Evolutionary conservation across 495 filamentous ascomycete genomes (phyloP).

Genomic region (Tetracladium marchalianum): DNA sequence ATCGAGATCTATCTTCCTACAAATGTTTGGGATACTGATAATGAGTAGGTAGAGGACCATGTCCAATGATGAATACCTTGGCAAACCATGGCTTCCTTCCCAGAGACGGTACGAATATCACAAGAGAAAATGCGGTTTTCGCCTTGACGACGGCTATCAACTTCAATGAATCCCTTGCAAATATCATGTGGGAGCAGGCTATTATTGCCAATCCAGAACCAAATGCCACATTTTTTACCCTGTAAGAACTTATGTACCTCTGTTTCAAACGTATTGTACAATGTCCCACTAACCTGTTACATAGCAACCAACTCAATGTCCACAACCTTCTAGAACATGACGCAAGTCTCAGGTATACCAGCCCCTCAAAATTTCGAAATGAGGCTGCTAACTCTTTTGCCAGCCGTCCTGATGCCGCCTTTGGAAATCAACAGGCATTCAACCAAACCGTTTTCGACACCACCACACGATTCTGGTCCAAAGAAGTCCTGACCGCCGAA

Average conservation of each 20-base stretch:
- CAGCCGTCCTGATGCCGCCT: conserved; percentile 32
- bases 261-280: neutral
- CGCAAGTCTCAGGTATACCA: neutral
- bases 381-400: neutral
- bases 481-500: conserved; percentile 22
- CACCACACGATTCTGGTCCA: conserved; percentile 28
- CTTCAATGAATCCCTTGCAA: neutral
- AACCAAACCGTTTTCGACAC: conserved; percentile 32
- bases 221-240: conserved; percentile 2
- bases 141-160: conserved; percentile 1
- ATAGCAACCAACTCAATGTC: neutral
- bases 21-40: neutral
- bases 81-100: conserved; percentile 2
- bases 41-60: neutral
- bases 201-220: neutral
- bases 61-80: conserved; percentile 5
- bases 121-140: neutral
- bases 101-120: neutral
- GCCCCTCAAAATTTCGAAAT: no score
- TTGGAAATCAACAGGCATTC: conserved; percentile 35
- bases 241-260: neutral
- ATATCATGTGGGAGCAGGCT: conserved; percentile 6
- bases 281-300: neutral
- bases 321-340: conserved; percentile 1
- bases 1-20: neutral